Percentiles rank a stretch among this genome's conserved stretches.
phyloP scores from a whole-genome alignment of 495 filamentous ascomycete species.

The Pseudevernia furfuracea region DNA sequence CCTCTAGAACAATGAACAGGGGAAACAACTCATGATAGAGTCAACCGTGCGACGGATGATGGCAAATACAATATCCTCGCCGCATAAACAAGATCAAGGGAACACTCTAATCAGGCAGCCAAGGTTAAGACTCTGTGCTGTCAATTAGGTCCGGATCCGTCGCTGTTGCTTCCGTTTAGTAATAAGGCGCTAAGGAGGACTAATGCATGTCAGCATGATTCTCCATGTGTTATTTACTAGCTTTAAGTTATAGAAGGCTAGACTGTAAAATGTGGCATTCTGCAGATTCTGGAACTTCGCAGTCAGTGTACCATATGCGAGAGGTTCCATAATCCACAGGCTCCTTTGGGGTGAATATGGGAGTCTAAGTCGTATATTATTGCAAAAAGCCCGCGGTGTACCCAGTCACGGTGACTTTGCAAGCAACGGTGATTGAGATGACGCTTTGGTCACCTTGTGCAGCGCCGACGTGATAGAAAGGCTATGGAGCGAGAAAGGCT shows the following conservation, averaged over 20 bases:
- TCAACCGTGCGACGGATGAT: too few species aligned
- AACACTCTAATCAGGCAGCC: too few species aligned
- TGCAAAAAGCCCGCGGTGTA: neutral
- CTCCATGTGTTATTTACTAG: too few species aligned
- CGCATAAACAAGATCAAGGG: too few species aligned
- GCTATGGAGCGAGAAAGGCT: conserved; percentile 8
- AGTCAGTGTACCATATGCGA: neutral
- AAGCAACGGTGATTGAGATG: neutral
- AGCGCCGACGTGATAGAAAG: conserved; percentile 11
- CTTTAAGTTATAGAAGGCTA: neutral
- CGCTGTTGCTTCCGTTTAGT: too few species aligned
- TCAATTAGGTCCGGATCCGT: too few species aligned
- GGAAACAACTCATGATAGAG: too few species aligned
- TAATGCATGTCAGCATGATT: too few species aligned
- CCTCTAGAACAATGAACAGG: too few species aligned
- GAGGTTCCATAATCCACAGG: neutral
- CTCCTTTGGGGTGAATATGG: neutral
- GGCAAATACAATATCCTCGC: too few species aligned
- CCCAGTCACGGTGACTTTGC: conserved; percentile 12
- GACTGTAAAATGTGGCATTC: neutral
- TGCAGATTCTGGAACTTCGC: neutral
- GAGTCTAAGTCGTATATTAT: neutral
- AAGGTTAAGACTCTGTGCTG: too few species aligned
- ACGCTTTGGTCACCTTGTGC: neutral
- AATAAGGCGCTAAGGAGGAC: too few species aligned